Base-by-base conservation (phyloP, 2,329 filamentous ascomycete species). In the Nigrograna mackinnonii region DNA sequence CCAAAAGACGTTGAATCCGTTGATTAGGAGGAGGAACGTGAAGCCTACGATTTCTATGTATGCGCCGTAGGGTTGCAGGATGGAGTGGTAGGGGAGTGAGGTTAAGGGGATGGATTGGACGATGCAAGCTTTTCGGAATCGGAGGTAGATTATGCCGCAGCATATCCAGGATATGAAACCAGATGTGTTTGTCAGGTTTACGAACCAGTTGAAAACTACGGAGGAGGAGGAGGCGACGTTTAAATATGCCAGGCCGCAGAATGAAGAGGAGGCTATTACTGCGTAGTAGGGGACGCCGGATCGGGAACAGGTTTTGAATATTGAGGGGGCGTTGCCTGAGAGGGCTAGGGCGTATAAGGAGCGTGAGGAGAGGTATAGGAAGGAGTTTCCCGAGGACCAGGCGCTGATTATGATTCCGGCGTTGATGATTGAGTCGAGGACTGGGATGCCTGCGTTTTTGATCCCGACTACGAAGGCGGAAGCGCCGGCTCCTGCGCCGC, bases 1-100 rank as follows among this genome's bases (percentile, higher is more conserved):
- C 62, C 85, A 86, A 62, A 92, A 91, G 12, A 86, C 79, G 24
- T 84, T 79, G 67, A 91, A 92, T 1, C 87, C 88, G 55, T 89
- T 89, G 53, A 88, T 84, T 3, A 91, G 67, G 1, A 78, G 80
- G n/a, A 91, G 73, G 19, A 89, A 68, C 3, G 66, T 61, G 39
- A 89, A 78, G 18, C 82, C 60, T 13, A 78, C 61, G 2, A 89
- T 76, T 7, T 78, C 76, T 40, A 79, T 68, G 57, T 77, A 89
- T 0, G 85, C 79, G 2, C 81, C 82, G 58, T 85, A 90, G 0
- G 87, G 82, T 54, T 84, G 82, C 4, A 83, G 52, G 17, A 58
- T 58, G n/a, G 75, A 79, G 20, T 66, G 66, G 53, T 81, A 85
- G 1, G 82, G 79, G 4, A 80, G 68, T 28, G 74, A 62, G 38